Evolutionary conservation across 352 stramenopile genomes (phyloP).

Genomic region (Pythium oligandrum): DNA sequence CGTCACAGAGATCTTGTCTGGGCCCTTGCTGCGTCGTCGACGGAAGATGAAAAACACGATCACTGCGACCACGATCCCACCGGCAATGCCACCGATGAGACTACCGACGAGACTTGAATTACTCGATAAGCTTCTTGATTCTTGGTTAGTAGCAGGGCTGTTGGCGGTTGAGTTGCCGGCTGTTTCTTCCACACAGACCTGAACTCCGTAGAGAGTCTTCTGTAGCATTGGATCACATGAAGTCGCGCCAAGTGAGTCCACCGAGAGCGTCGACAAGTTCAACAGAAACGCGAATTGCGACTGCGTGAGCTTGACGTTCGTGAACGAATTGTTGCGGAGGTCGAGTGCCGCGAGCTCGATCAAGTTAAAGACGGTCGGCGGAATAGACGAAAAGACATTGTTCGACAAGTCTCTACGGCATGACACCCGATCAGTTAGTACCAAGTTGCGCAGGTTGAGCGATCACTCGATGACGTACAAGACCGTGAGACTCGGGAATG

Average conservation of each 20-base stretch:
- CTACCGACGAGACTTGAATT: constrained; percentile 19
- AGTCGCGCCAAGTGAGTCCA: constrained; percentile 30
- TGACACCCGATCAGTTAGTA: background rate
- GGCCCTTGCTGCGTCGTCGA: background rate
- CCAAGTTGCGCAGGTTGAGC: background rate
- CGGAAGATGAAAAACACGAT: constrained; percentile 13
- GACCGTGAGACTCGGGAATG: constrained; percentile 40
- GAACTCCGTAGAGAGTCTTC: constrained; percentile 21
- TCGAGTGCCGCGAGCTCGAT: constrained; percentile 33
- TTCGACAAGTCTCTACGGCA: constrained; percentile 34
- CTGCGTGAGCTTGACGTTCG: constrained; percentile 25
- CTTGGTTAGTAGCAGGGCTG: constrained; percentile 9
- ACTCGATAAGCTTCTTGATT: background rate
- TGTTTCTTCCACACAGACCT: constrained; percentile 27
- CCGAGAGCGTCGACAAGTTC: constrained; percentile 31
- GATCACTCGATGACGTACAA: constrained; percentile 27
- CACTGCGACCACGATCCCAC: constrained; percentile 28
- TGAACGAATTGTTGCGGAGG: constrained; percentile 53
- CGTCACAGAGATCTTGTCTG: constrained; percentile 8
- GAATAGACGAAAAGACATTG: constrained; percentile 54
- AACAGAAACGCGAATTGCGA: constrained; percentile 20
- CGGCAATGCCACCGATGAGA: constrained; percentile 36
- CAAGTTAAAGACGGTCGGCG: constrained; percentile 41
- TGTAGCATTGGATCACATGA: constrained; percentile 21
- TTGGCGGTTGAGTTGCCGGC: background rate